These are phyloP conservation scores for Neurospora africana DNA, from an alignment of 495 filamentous ascomycete genomes.

Conservation along the genomic window DNA sequence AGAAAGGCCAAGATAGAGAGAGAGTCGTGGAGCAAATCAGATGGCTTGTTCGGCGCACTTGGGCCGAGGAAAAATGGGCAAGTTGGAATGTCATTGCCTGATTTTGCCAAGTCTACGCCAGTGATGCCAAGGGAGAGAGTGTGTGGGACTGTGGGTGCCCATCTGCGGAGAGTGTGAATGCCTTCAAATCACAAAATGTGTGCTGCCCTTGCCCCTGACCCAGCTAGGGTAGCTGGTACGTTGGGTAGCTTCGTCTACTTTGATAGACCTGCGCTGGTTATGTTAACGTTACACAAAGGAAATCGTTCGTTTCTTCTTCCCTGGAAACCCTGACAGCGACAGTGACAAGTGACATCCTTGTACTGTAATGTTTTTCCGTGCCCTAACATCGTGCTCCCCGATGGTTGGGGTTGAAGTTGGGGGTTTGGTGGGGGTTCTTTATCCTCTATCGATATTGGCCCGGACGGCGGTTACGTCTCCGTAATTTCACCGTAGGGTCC, in stretches of 20 bases:
- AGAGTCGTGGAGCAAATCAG: background rate
- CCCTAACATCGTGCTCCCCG: background rate
- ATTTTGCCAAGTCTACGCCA: background rate
- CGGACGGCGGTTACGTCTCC: background rate
- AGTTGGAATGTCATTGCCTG: background rate
- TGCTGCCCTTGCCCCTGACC: background rate
- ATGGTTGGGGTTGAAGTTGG: background rate
- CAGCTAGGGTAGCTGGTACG: background rate
- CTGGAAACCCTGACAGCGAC: background rate
- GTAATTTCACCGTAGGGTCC: background rate
- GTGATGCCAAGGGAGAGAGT: background rate
- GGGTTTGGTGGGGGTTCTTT: background rate
- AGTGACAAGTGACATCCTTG: background rate
- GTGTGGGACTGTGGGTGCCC: background rate
- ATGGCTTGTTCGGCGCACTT: background rate
- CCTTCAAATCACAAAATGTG: background rate
- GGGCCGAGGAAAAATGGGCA: background rate
- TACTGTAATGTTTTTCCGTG: background rate
- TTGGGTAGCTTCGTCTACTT: background rate
- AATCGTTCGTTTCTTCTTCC: background rate
- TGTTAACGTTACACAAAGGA: background rate
- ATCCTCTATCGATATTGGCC: background rate
- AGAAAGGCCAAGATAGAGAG: background rate
- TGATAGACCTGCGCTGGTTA: background rate
- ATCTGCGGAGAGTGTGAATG: background rate